Percentiles rank a stretch among this genome's conserved stretches.
These are phyloP conservation scores for Pichia deserticola DNA, from an alignment of 805 yeast genomes.

Conservation along the genomic window DNA sequence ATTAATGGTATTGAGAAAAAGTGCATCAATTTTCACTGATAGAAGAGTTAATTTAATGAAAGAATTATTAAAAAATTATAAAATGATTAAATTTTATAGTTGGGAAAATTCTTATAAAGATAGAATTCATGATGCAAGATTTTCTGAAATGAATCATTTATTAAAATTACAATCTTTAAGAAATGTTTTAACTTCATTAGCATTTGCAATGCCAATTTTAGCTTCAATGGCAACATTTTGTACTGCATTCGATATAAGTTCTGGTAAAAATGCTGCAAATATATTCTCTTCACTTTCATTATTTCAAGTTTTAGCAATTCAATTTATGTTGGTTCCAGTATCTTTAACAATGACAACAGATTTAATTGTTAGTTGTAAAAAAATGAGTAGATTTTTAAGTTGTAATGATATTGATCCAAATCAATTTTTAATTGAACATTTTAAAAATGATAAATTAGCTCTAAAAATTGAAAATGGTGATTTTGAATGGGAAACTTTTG, in stretches of 20 bases:
- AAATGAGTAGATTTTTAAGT: slow-evolving; percentile 49
- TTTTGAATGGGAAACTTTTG: slow-evolving; percentile 60
- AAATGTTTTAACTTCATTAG: slow-evolving; percentile 48
- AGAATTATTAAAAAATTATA: slow-evolving; percentile 72
- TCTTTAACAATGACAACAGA: slow-evolving; percentile 62
- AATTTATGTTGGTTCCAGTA: slow-evolving; percentile 61
- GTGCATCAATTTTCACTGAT: slow-evolving; percentile 62
- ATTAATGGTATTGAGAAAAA: slow-evolving; percentile 47
- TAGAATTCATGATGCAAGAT: slow-evolving; percentile 48
- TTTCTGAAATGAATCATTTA: slow-evolving; percentile 52
- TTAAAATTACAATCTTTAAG: slow-evolving; percentile 57
- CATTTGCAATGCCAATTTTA: slow-evolving; percentile 53
- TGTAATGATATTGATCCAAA: slow-evolving; percentile 32
- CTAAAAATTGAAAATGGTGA: slow-evolving; percentile 46
- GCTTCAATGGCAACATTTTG: slow-evolving; percentile 58
- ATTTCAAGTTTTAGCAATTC: slow-evolving; percentile 53
- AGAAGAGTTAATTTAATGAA: slow-evolving; percentile 66
- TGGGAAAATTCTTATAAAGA: slow-evolving; percentile 80
- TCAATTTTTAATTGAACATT: slow-evolving; percentile 17
- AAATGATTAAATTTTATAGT: slow-evolving; percentile 76
- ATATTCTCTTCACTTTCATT: slow-evolving; percentile 65
- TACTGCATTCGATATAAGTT: slow-evolving; percentile 30
- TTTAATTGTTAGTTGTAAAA: slow-evolving; percentile 50
- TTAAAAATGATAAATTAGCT: slow-evolving; percentile 30
- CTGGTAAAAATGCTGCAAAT: slow-evolving; percentile 43